phyloP scores from a whole-genome alignment of 805 yeast genomes.

The Wickerhamomyces strasburgensis region DNA sequence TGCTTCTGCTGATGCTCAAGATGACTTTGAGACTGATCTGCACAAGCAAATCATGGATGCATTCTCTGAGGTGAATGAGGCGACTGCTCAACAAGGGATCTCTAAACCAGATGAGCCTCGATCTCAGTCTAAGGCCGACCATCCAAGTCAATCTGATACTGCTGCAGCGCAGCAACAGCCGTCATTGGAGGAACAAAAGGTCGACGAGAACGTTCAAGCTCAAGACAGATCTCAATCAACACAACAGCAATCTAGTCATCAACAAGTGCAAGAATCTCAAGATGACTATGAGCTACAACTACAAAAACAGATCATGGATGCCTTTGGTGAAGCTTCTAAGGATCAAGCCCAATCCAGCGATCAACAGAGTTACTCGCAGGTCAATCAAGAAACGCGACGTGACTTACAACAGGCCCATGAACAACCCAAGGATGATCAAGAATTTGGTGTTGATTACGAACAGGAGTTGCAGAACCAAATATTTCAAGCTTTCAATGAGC shows the following conservation, averaged over 20 bases:
- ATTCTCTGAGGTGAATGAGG: constrained; percentile 5
- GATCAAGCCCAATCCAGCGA: constrained; percentile 1
- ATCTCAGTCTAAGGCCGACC: constrained; percentile 1
- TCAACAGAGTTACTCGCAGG: constrained; percentile 6
- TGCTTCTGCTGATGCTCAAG: neutral
- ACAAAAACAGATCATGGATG: constrained; percentile 23
- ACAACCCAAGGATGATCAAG: neutral
- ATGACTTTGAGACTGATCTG: constrained; percentile 17
- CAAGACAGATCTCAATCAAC: neutral
- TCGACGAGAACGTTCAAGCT: too few species aligned
- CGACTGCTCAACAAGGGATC: neutral
- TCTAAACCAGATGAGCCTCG: neutral
- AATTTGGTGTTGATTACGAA: constrained; percentile 14
- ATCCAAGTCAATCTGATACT: neutral
- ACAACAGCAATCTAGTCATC: constrained; percentile 1
- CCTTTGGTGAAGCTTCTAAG: constrained; percentile 17
- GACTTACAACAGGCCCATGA: constrained; percentile 8
- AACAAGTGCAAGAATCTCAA: constrained; percentile 1
- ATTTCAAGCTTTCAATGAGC: constrained; percentile 18
- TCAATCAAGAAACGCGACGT: constrained; percentile 6
- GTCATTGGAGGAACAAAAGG: neutral
- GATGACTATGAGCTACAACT: constrained; percentile 19
- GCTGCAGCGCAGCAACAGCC: neutral
- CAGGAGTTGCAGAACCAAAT: constrained; percentile 21
- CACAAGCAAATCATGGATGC: constrained; percentile 21